Evolutionary conservation across 805 yeast genomes (phyloP).

Genomic region (Cyberlindnera maclurae): DNA sequence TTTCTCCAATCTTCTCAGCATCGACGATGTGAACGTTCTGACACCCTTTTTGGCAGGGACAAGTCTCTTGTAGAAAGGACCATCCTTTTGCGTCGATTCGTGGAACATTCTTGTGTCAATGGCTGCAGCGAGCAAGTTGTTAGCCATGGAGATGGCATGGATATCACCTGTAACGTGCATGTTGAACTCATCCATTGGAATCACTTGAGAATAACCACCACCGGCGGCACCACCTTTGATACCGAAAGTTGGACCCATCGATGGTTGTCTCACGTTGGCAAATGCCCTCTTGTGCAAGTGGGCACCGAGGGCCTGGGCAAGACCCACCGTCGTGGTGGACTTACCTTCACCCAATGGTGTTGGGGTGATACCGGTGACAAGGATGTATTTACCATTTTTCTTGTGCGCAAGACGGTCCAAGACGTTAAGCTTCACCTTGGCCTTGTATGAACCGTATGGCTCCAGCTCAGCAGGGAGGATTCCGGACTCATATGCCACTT

Average conservation of each 20-base stretch:
- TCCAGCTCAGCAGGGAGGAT: constrained; percentile 72
- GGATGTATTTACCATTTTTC: constrained; percentile 76
- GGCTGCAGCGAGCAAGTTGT: constrained; percentile 91
- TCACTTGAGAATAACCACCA: constrained; percentile 96
- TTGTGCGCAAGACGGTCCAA: constrained; percentile 57
- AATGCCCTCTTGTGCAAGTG: constrained; percentile 75
- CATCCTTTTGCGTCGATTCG: constrained; percentile 78
- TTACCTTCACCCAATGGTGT: constrained; percentile 98
- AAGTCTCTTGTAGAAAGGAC: constrained; percentile 73
- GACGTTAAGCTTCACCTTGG: constrained; percentile 69
- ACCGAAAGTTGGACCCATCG: constrained; percentile 98
- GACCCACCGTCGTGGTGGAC: constrained; percentile 91
- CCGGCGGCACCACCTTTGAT: constrained; percentile 99
- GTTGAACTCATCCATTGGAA: constrained; percentile 98
- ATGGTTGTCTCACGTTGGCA: constrained; percentile 96
- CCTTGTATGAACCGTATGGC: constrained; percentile 84
- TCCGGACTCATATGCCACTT: constrained; percentile 79
- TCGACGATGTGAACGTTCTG: constrained; percentile 71
- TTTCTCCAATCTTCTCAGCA: constrained; percentile 67
- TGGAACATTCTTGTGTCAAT: constrained; percentile 96
- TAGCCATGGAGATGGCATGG: constrained; percentile 93
- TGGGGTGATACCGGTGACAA: constrained; percentile 97
- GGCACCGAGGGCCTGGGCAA: constrained; percentile 95
- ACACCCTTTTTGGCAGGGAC: constrained; percentile 81
- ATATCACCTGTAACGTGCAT: constrained; percentile 97